phyloP scores from a whole-genome alignment of 768 basidiomycete species.

The Chalciporus chontae region DNA sequence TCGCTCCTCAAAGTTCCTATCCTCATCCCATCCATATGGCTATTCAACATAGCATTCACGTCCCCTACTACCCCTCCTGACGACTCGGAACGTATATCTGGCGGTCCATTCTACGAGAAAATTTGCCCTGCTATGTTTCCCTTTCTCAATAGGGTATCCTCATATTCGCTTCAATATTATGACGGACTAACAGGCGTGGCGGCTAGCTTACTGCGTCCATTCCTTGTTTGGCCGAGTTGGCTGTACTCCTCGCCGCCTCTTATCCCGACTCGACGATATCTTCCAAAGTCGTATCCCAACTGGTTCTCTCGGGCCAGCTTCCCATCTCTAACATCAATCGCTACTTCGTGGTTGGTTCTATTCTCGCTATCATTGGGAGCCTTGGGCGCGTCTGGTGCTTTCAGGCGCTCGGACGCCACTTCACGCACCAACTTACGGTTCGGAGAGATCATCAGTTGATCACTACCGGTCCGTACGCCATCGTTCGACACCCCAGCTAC shows the following conservation, averaged over 20 bases:
- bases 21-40: constrained; percentile 24
- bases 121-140: constrained; percentile 23
- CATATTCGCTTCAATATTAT: background rate
- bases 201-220: constrained; percentile 25
- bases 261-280: constrained; percentile 15
- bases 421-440: constrained; percentile 35
- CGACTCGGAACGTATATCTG: constrained; percentile 16
- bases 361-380: constrained; percentile 26
- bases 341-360: constrained; percentile 30
- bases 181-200: constrained; percentile 2
- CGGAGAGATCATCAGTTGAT: constrained; percentile 29
- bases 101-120: constrained; percentile 20
- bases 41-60: constrained; percentile 27
- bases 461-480: constrained; percentile 33
- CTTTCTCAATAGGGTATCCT: constrained; percentile 21
- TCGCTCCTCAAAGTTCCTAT: constrained; percentile 17
- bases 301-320: constrained; percentile 16
- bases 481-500: constrained; percentile 37
- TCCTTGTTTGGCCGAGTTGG: constrained; percentile 27
- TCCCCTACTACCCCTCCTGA: constrained; percentile 20
- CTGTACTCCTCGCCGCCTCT: constrained; percentile 16
- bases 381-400: constrained; percentile 37
- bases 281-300: constrained; percentile 17
- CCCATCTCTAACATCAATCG: constrained; percentile 21
- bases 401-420: constrained; percentile 30